Percentiles rank a stretch among this genome's conserved stretches.
phyloP scores from a whole-genome alignment of 768 basidiomycete genomes.

The Lyophyllum decastes region DNA sequence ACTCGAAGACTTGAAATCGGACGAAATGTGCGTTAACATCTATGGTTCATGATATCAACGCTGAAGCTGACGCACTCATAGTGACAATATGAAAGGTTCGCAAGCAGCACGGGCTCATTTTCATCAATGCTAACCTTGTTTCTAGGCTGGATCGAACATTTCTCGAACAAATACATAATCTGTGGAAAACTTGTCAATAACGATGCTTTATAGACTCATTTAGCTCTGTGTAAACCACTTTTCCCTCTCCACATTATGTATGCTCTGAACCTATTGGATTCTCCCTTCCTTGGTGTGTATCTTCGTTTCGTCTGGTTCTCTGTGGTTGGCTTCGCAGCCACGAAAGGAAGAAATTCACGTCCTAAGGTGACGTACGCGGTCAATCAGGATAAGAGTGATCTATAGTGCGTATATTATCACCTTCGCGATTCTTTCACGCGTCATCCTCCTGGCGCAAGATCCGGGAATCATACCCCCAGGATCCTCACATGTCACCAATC shows the following conservation, averaged over 20 bases:
- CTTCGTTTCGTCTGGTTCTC: background rate
- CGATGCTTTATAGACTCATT: constrained; percentile 43
- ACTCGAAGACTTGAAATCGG: constrained; percentile 71
- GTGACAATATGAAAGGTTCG: constrained; percentile 92
- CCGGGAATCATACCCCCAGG: constrained; percentile 57
- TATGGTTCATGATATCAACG: constrained; percentile 5
- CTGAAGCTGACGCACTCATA: constrained; percentile 27
- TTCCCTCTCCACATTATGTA: background rate
- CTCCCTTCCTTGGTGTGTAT: background rate
- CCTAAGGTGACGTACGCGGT: constrained; percentile 1
- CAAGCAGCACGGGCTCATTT: constrained; percentile 1
- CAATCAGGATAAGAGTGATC: background rate
- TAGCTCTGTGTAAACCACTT: constrained; percentile 11
- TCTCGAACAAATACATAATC: constrained; percentile 88
- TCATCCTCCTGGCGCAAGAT: constrained; percentile 46
- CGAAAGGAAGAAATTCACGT: background rate
- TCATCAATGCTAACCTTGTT: constrained; percentile 4
- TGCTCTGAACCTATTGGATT: background rate
- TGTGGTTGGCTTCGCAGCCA: background rate
- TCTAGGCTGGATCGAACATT: constrained; percentile 91
- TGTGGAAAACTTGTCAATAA: constrained; percentile 90
- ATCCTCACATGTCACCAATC: constrained; percentile 58
- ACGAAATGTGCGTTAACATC: constrained; percentile 72
- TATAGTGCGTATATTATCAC: constrained; percentile 32
- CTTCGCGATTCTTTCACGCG: constrained; percentile 50